Percentiles rank a stretch among this genome's conserved stretches.
Conservation (phyloP, 768 basidiomycete genomes). For the Saitozyma sp. region DNA sequence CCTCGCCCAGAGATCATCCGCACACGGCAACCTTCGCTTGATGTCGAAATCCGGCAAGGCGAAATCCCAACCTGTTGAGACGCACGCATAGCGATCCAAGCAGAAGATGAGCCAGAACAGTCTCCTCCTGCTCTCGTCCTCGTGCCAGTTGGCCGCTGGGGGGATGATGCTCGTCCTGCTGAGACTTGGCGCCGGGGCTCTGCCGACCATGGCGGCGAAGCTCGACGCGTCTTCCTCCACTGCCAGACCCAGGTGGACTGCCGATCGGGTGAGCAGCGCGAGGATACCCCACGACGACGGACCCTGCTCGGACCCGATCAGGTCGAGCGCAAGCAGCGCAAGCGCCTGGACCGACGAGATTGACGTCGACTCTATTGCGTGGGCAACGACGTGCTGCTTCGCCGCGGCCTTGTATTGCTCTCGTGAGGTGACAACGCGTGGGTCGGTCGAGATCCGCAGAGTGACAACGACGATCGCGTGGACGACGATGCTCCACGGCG, state of each 20-base stretch:
- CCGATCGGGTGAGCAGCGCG: slow-evolving; percentile 48
- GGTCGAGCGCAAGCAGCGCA: slow-evolving; percentile 50
- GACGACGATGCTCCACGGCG: slow-evolving; percentile 48
- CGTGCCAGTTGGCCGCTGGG: slow-evolving; percentile 44
- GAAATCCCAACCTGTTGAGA: slow-evolving; percentile 51
- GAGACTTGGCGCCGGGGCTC: slow-evolving; percentile 39
- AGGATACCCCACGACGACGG: slow-evolving; percentile 51
- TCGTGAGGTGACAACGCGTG: slow-evolving; percentile 24
- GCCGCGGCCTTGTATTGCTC: slow-evolving; percentile 40
- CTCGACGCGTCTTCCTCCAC: slow-evolving; percentile 34
- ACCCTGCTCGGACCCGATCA: slow-evolving; percentile 51
- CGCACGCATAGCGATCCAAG: slow-evolving; percentile 51
- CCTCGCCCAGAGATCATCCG: slow-evolving; percentile 33
- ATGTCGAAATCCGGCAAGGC: slow-evolving; percentile 47
- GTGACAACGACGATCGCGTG: slow-evolving; percentile 52
- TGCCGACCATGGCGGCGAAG: slow-evolving; percentile 2
- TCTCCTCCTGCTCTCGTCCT: slow-evolving; percentile 49
- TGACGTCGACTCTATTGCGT: slow-evolving; percentile 50
- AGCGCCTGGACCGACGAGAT: slow-evolving; percentile 51
- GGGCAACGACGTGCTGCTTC: slow-evolving; percentile 47
- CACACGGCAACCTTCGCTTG: slow-evolving; percentile 44
- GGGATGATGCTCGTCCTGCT: slow-evolving; percentile 49
- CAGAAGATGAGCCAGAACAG: slow-evolving; percentile 52
- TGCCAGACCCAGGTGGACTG: slow-evolving; percentile 47
- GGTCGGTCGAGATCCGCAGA: slow-evolving; percentile 45